Evolutionary conservation across 2,329 filamentous ascomycete genomes (phyloP).

Genomic region (Chaetothyriales sp.): DNA sequence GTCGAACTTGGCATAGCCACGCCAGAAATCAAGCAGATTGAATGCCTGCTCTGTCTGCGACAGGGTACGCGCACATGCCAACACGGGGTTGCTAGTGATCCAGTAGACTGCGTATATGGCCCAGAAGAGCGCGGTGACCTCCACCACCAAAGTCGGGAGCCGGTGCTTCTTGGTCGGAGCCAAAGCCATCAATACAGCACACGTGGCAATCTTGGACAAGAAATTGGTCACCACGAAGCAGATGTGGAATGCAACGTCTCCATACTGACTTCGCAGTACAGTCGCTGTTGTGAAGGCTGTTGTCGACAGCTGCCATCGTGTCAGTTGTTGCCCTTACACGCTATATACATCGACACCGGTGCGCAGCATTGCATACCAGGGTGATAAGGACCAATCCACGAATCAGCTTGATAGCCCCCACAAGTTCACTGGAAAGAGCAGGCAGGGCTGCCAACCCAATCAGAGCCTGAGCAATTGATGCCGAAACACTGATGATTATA

Average conservation of each 20-base stretch:
- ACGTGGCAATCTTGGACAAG: neutral
- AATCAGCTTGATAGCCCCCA: neutral
- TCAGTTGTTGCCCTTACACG: neutral
- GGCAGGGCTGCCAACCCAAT: neutral
- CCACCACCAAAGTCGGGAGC: neutral
- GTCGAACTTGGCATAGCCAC: neutral
- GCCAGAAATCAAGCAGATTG: neutral
- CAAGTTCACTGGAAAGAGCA: neutral
- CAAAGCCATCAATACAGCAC: neutral
- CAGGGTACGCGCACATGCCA: neutral
- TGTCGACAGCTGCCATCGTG: neutral
- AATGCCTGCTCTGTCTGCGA: neutral
- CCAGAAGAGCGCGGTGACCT: neutral
- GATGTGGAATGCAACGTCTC: neutral
- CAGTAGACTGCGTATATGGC: neutral
- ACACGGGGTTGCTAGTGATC: neutral
- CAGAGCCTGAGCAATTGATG: neutral
- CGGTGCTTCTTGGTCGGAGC: neutral
- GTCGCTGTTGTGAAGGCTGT: neutral
- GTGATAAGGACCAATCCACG: neutral
- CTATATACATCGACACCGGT: too few relatives aligned
- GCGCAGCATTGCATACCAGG: neutral
- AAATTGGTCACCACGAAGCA: neutral
- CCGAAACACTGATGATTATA: neutral
- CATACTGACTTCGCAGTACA: neutral